Percentiles rank a stretch among this genome's conserved stretches.
Evolutionary conservation across 2,329 filamentous ascomycete genomes (phyloP).

Genomic region (Paecilomyces niveus): DNA sequence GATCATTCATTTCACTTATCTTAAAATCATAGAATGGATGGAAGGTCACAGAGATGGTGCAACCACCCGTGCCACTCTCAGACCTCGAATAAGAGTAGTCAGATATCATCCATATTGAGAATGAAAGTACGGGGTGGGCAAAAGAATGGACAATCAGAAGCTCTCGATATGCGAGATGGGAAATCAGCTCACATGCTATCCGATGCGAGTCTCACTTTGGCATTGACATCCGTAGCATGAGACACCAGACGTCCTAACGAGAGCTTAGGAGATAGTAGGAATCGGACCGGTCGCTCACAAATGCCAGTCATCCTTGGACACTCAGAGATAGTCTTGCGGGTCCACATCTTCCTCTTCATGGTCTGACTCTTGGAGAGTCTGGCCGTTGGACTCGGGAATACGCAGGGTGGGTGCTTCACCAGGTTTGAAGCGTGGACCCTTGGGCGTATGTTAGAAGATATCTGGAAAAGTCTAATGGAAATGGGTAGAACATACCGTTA

Average conservation of each 20-base stretch:
- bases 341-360: slow-evolving; percentile 15
- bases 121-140: background rate
- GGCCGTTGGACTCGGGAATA: slow-evolving; percentile 10
- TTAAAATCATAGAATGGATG: background rate
- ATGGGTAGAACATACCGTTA: slow-evolving; percentile 10
- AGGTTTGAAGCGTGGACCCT: slow-evolving; percentile 15
- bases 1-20: background rate
- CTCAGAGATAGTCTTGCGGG: slow-evolving; percentile 13
- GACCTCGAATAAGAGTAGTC: background rate
- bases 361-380: slow-evolving; percentile 11
- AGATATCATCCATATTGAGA: background rate
- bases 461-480: background rate
- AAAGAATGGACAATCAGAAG: too few relatives aligned
- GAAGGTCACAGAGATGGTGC: background rate
- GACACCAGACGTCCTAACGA: too few relatives aligned
- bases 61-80: background rate
- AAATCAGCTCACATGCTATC: too few relatives aligned
- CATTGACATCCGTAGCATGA: too few relatives aligned
- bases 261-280: too few relatives aligned
- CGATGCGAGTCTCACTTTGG: too few relatives aligned
- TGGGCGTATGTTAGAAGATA: slow-evolving; percentile 5
- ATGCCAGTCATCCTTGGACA: background rate
- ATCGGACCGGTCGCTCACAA: too few relatives aligned
- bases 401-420: slow-evolving; percentile 11
- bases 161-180: too few relatives aligned